These are phyloP conservation scores for Venturiaceae sp. DNA, from an alignment of 2,329 filamentous ascomycete genomes.

Conservation along the genomic window DNA sequence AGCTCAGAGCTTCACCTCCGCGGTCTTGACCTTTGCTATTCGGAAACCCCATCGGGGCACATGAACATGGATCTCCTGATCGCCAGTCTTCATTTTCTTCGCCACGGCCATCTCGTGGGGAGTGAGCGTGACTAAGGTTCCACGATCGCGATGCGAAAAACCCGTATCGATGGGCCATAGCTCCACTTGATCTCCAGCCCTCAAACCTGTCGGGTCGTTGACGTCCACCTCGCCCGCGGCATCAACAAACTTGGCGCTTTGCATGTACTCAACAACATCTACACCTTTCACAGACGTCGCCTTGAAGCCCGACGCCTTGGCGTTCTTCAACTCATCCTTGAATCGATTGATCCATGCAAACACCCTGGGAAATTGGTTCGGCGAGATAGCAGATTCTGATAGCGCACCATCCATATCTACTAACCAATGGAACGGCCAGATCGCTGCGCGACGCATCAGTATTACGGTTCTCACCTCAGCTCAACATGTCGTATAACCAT, in stretches of 20 bases:
- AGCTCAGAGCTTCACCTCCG: background rate
- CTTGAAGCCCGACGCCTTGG: conserved; percentile 30
- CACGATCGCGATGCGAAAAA: conserved; percentile 46
- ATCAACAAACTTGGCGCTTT: conserved; percentile 37
- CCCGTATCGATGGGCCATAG: conserved; percentile 57
- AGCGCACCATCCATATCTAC: conserved; percentile 45
- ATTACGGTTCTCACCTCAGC: background rate
- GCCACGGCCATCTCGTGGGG: conserved; percentile 50
- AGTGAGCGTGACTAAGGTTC: conserved; percentile 43
- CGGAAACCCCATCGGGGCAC: conserved; percentile 52
- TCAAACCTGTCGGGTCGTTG: conserved; percentile 43
- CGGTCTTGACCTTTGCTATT: conserved; percentile 22
- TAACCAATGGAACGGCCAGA: conserved; percentile 62
- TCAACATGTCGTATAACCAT: conserved; percentile 9
- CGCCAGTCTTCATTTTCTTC: conserved; percentile 29
- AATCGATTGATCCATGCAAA: conserved; percentile 60
- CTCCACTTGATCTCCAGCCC: conserved; percentile 43
- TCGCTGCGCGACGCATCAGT: conserved; percentile 24
- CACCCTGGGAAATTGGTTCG: conserved; percentile 45
- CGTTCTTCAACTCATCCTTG: conserved; percentile 33
- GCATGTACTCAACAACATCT: conserved; percentile 42
- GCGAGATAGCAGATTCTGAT: conserved; percentile 41
- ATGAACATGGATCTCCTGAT: conserved; percentile 44
- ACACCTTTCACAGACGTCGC: conserved; percentile 40
- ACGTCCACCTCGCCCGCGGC: conserved; percentile 33